Evolutionary conservation across 805 yeast genomes (phyloP), one percentile per base, ranked within the genome.

Genomic region (Saccharomycopsis capsularis): DNA sequence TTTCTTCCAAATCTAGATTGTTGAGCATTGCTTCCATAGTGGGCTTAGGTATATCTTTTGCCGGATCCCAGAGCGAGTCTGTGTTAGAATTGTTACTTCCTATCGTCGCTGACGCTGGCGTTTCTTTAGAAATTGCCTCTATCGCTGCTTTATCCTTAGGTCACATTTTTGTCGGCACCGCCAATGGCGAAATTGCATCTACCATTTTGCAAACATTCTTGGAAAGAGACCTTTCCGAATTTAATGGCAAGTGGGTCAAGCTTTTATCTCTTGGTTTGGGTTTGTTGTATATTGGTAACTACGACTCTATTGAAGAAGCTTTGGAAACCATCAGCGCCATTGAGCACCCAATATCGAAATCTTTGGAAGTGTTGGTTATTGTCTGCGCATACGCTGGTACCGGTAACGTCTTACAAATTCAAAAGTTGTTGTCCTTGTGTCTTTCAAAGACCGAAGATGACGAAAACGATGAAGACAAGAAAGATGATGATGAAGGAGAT

Each of bases 321-420:
- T 70, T 91, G 54, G 98, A 91, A 63, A 87, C 97, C 0, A 81
- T 93, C 54, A 85, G 83, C 63, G 98, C 98, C 15, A 85, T 93
- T 60, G 96, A 89, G 57, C 97, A 91, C 63, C 97, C 97, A 37
- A 82, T 93, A 61, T 81, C 93, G 24, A 82, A 85, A 57, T 85
- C 95, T 41, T 78, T 90, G 62, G 93, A 87, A 66, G 93, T 89
- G 15, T 73, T 93, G 60, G 89, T 95, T 30, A 88, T 84, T 54
- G 84, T 90, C 46, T 86, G 97, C 69, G 95, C 98, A 3, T 90
- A 85, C 68, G 95, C 96, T 9, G 99, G 98, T 55, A 88, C 98
- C 36, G 99, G 99, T 57, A 93, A 93, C 63, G 99, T 93, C 29
- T 75, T 93, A 54, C 93, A 90, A 69, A 85, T 93, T 54, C 99